These are phyloP conservation scores for Corrigiola litoralis DNA, from an alignment of 179 eudicot species.

Conservation along the genomic window DNA sequence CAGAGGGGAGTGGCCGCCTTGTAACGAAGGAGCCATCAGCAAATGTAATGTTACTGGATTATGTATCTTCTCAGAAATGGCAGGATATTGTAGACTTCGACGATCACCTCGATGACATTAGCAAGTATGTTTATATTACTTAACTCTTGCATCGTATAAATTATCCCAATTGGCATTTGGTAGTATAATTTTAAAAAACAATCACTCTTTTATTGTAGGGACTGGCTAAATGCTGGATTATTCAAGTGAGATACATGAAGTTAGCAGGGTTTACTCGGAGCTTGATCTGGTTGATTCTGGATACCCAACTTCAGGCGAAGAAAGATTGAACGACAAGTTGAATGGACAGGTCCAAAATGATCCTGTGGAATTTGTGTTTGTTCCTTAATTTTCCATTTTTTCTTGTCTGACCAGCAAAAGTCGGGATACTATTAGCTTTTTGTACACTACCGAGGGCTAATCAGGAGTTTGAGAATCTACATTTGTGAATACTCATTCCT, in stretches of 20 bases:
- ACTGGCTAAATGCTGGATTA: slow-evolving; percentile 66
- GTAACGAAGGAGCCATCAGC: slow-evolving; percentile 70
- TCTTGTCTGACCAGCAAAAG: not conserved
- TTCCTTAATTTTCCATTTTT: not conserved
- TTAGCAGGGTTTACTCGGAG: slow-evolving; percentile 1
- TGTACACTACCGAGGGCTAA: slow-evolving; percentile 1
- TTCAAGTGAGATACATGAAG: slow-evolving; percentile 38
- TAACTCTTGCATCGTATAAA: not conserved
- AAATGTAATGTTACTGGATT: slow-evolving; percentile 64
- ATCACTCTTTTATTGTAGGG: slow-evolving; percentile 39
- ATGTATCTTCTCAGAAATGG: slow-evolving; percentile 61
- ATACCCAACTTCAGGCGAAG: not conserved
- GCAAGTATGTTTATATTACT: slow-evolving; percentile 43
- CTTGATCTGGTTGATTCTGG: not conserved
- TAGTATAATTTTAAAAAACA: not conserved
- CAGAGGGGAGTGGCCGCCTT: slow-evolving; percentile 50
- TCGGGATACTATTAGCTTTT: slow-evolving; percentile 1
- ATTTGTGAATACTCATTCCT: not conserved
- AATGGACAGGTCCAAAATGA: slow-evolving; percentile 1
- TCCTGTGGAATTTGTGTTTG: not conserved
- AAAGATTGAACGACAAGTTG: not conserved
- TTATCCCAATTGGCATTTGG: slow-evolving; percentile 1
- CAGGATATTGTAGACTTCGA: slow-evolving; percentile 64
- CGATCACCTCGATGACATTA: slow-evolving; percentile 83
- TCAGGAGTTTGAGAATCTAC: not conserved